Evolutionary conservation across 768 basidiomycete species (phyloP), one percentile per base, ranked within the genome.

Genomic region (Pleurotus tuoliensis): DNA sequence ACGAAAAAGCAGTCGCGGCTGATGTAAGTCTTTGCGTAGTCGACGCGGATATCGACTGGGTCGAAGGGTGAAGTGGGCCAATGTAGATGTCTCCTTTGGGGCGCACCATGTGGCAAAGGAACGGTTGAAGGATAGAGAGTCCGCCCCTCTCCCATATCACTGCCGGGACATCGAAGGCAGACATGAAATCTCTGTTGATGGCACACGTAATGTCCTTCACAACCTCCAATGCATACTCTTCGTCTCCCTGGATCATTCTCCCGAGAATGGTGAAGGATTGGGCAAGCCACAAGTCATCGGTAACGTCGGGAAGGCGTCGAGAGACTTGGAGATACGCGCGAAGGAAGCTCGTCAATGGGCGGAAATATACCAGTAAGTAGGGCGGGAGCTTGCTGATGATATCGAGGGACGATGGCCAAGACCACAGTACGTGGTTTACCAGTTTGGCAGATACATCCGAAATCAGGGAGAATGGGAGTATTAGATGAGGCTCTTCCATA

Each of bases 211-310:
- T 52, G n/a, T 76, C 72, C 16, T 71, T 67, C 20, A 84, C 57
- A 54, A 82, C 70, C 20, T 65, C 66, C 20, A 73, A 61, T 0
- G 81, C 86, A 37, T 71, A 64, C 1, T 80, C 80, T 65, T 95
- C 94, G 60, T 95, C 89, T 11, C 93, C 92, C 0, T 88, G 89
- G 11, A 84, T 72, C 20, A 87, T 72, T 34, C 78, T 71, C 12
- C 70, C 61, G 0, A 90, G 61, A 46, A 89, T 77, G 0, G 80
- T 71, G 34, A 87, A 77, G 2, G 83, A 82, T 59, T 88, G 87
- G 0, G 83, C 82, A 39, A 87, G 71, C 88, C 89, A 90, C 16
- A 85, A 64, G 54, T 83, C 77, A 25, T 76, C 71, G 3, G 80
- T 70, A n/a, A 78, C 78, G 18, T 70, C 78, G 4, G 88, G 86